These are phyloP conservation scores for Pseudogymnoascus sp. DNA, from an alignment of 2,329 filamentous ascomycete species.

Conservation along the genomic window DNA sequence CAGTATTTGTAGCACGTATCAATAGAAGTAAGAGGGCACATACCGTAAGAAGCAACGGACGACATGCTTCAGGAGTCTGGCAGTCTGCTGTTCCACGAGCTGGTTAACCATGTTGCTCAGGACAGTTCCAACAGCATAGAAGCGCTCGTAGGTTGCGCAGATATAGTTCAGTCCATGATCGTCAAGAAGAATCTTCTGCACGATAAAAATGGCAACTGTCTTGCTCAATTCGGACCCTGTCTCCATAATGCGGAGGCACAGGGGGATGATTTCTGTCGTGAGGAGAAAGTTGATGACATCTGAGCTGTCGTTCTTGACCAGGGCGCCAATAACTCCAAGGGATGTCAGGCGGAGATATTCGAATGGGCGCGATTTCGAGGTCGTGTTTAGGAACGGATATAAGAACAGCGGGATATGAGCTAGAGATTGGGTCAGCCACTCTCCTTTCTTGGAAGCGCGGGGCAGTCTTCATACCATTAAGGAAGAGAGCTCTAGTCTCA, in stretches of 20 bases:
- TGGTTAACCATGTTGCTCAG: conserved; percentile 98
- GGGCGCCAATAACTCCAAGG: conserved; percentile 87
- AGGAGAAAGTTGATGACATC: conserved; percentile 99
- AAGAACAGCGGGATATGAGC: conserved; percentile 96
- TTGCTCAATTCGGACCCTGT: conserved; percentile 97
- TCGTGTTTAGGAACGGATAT: conserved; percentile 97
- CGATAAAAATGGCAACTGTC: conserved; percentile 98
- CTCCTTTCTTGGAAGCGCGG: background rate
- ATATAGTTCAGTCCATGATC: conserved; percentile 97
- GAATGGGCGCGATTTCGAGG: conserved; percentile 93
- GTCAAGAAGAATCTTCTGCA: conserved; percentile 96
- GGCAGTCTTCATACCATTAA: conserved; percentile 60
- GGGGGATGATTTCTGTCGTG: conserved; percentile 95
- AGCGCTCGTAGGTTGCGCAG: conserved; percentile 95
- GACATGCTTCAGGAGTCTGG: conserved; percentile 91
- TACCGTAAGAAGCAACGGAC: conserved; percentile 94
- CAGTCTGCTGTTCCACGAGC: conserved; percentile 94
- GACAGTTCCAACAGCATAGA: conserved; percentile 96
- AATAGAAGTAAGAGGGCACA: conserved; percentile 23
- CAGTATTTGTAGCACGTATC: conserved; percentile 13
- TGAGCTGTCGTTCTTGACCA: conserved; percentile 97
- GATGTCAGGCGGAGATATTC: conserved; percentile 95
- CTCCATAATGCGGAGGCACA: conserved; percentile 98
- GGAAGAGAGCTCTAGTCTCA: conserved; percentile 85
- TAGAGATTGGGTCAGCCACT: conserved; percentile 32